These are phyloP conservation scores for Lithospermum erythrorhizon DNA, from an alignment of 257 asterid genomes.

Conservation along the genomic window DNA sequence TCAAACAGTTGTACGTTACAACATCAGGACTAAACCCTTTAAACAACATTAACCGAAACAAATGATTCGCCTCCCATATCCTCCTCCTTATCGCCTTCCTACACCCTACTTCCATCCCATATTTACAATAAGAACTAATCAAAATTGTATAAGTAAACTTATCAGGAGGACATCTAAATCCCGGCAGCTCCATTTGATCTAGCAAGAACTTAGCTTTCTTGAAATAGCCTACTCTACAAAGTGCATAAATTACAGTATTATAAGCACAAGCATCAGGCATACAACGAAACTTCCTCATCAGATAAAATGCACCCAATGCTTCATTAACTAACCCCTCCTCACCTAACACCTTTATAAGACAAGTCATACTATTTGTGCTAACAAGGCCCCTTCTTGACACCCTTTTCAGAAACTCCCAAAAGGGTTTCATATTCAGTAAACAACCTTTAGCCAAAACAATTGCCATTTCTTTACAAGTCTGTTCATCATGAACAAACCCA, in stretches of 20 bases:
- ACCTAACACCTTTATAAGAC: constrained; percentile 50
- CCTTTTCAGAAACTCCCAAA: constrained; percentile 71
- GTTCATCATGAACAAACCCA: constrained; percentile 58
- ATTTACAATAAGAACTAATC: constrained; percentile 70
- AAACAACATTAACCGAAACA: constrained; percentile 74
- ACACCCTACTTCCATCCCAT: constrained; percentile 61
- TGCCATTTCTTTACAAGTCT: constrained; percentile 82
- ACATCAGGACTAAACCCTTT: constrained; percentile 86
- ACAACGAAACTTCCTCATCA: constrained; percentile 85
- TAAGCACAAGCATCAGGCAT: constrained; percentile 73
- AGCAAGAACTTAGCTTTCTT: constrained; percentile 66
- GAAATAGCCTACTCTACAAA: constrained; percentile 74
- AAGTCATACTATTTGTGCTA: constrained; percentile 56
- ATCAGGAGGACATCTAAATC: constrained; percentile 74
- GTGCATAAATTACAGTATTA: constrained; percentile 56
- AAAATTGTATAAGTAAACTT: constrained; percentile 64
- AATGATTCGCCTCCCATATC: constrained; percentile 88
- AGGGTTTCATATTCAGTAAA: constrained; percentile 26
- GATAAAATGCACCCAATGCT: constrained; percentile 64
- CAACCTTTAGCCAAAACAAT: constrained; percentile 66
- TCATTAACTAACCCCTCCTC: constrained; percentile 33
- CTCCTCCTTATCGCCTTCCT: constrained; percentile 76
- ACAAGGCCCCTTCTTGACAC: constrained; percentile 67
- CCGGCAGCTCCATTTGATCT: constrained; percentile 86
- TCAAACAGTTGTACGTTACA: constrained; percentile 84